These are phyloP conservation scores for Nitzschia sp. DNA, from an alignment of 108 stramenopile species.

Conservation along the genomic window DNA sequence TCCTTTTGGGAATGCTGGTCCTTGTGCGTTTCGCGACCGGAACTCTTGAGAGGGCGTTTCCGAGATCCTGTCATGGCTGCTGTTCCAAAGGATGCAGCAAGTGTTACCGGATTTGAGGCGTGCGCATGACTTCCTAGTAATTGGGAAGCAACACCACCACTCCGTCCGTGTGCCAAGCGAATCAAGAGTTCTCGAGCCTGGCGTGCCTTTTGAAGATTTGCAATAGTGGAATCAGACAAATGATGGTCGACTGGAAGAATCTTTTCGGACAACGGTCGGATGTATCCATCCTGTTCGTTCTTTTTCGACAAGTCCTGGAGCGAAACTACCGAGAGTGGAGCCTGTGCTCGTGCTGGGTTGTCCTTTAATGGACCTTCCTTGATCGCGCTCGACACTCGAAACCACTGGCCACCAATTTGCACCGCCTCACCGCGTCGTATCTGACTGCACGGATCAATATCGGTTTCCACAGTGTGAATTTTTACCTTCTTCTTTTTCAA, in stretches of 20 bases:
- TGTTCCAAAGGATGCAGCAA: slow-evolving; percentile 53
- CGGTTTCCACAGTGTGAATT: slow-evolving; percentile 50
- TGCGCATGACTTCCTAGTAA: slow-evolving; percentile 67
- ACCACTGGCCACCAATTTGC: slow-evolving; percentile 79
- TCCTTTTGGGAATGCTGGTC: slow-evolving; percentile 27
- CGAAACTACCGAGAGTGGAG: slow-evolving; percentile 71
- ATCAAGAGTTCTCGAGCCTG: slow-evolving; percentile 69
- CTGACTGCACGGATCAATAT: slow-evolving; percentile 70
- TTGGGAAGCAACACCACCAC: slow-evolving; percentile 53
- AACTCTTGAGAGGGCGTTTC: slow-evolving; percentile 47
- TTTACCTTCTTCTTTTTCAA: slow-evolving; percentile 6
- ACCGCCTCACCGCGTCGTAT: slow-evolving; percentile 85
- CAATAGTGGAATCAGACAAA: slow-evolving; percentile 39
- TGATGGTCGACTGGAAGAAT: slow-evolving; percentile 68
- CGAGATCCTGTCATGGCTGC: slow-evolving; percentile 26
- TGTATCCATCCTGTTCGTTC: slow-evolving; percentile 81
- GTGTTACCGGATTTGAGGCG: slow-evolving; percentile 62
- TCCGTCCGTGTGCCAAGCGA: slow-evolving; percentile 52
- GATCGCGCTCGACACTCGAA: slow-evolving; percentile 75
- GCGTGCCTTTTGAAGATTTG: slow-evolving; percentile 63
- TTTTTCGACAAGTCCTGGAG: slow-evolving; percentile 67
- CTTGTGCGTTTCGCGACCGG: slow-evolving; percentile 2
- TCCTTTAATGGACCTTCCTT: slow-evolving; percentile 62
- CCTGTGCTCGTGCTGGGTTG: slow-evolving; percentile 77
- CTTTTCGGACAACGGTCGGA: slow-evolving; percentile 56